These are phyloP conservation scores for Backusella macrospora DNA, from an alignment of 192 early-diverging fungal species.

Conservation along the genomic window DNA sequence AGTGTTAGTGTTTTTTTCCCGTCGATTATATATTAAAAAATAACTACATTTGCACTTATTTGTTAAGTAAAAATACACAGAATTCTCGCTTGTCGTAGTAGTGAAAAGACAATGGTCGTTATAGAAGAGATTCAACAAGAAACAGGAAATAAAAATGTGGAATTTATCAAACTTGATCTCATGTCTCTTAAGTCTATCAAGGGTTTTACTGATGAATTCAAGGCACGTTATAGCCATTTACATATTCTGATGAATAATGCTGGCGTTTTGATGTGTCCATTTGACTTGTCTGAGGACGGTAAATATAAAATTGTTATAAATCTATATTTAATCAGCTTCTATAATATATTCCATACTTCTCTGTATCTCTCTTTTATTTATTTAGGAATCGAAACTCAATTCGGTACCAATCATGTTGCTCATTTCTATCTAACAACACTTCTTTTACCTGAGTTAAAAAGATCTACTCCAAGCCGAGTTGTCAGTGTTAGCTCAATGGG, in stretches of 20 bases:
- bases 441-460: slow-evolving; percentile 32
- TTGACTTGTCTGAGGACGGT: slow-evolving; percentile 44
- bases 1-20: slow-evolving; percentile 22
- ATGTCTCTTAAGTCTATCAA: slow-evolving; percentile 43
- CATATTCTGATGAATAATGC: slow-evolving; percentile 67
- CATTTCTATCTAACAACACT: slow-evolving; percentile 38
- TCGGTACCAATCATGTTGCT: slow-evolving; percentile 61
- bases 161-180: slow-evolving; percentile 36
- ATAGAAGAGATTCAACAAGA: slow-evolving; percentile 31
- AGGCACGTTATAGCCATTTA: slow-evolving; percentile 36
- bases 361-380: neutral
- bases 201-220: slow-evolving; percentile 41
- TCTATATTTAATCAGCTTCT: neutral
- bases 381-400: slow-evolving; percentile 58
- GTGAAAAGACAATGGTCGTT: slow-evolving; percentile 9
- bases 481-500: slow-evolving; percentile 36
- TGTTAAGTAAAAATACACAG: neutral
- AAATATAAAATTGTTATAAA: neutral
- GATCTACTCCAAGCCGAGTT: slow-evolving; percentile 30
- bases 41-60: too few species aligned
- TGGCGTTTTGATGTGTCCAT: slow-evolving; percentile 56
- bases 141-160: slow-evolving; percentile 27
- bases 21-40: neutral
- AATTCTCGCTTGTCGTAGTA: slow-evolving; percentile 26
- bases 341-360: too few species aligned